A percentile compares a stretch with the other conserved stretches of the same genome.
Conservation (phyloP, 352 stramenopile genomes). For the Phytophthora pinifolia region DNA sequence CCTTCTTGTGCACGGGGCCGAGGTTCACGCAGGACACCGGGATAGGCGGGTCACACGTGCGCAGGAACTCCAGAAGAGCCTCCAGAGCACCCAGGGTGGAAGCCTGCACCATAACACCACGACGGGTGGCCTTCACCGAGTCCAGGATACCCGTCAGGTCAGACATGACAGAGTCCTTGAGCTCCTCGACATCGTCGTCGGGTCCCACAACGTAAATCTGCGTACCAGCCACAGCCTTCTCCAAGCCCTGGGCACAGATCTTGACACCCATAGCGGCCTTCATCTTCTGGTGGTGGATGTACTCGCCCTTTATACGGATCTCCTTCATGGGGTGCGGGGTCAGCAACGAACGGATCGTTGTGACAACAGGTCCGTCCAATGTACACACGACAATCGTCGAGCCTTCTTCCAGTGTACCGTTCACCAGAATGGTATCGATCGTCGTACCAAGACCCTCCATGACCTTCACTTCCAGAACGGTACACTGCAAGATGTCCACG, state of each 20-base stretch:
- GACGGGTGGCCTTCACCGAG: slow-evolving; percentile 95
- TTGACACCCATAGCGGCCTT: slow-evolving; percentile 99
- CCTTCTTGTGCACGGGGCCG: slow-evolving; percentile 98
- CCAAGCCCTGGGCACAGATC: slow-evolving; percentile 96
- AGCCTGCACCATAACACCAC: slow-evolving; percentile 98
- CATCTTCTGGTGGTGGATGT: slow-evolving; percentile 97
- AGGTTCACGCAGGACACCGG: slow-evolving; percentile 96
- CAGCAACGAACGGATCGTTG: slow-evolving; percentile 95
- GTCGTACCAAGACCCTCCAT: slow-evolving; percentile 99
- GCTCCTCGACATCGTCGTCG: slow-evolving; percentile 97
- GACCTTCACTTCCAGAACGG: slow-evolving; percentile 99
- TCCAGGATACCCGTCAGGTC: slow-evolving; percentile 95
- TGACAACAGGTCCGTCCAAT: slow-evolving; percentile 97
- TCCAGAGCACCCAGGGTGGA: slow-evolving; percentile 98
- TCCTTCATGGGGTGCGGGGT: slow-evolving; percentile 98
- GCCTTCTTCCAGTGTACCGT: slow-evolving; percentile 95
- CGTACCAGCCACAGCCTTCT: slow-evolving; percentile 98
- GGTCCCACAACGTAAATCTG: slow-evolving; percentile 96
- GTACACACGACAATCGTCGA: slow-evolving; percentile 98
- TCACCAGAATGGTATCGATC: slow-evolving; percentile 98
- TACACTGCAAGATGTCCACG: slow-evolving; percentile 94
- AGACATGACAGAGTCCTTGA: slow-evolving; percentile 97
- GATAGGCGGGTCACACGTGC: slow-evolving; percentile 93
- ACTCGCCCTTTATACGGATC: slow-evolving; percentile 94
- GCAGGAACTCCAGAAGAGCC: slow-evolving; percentile 97